Conservation (phyloP, 306 rosid species). For the Arachis hypogaea region DNA sequence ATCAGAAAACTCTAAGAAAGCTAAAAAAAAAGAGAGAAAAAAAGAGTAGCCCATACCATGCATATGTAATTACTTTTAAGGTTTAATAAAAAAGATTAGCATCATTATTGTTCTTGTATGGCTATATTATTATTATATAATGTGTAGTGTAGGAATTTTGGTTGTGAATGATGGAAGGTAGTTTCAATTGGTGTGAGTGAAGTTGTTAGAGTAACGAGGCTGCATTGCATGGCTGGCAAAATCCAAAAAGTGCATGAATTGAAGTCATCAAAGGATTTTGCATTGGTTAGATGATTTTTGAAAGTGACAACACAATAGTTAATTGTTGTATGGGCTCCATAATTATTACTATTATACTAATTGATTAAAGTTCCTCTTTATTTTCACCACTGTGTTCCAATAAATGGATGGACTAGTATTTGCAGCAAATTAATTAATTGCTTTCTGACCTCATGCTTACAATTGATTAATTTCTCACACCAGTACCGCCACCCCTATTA, state of each 20-base stretch:
- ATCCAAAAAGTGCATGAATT: slow-evolving; percentile 17
- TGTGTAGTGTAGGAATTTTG: neutral
- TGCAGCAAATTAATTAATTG: slow-evolving; percentile 5
- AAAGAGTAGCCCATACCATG: no score
- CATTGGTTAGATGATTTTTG: slow-evolving; percentile 32
- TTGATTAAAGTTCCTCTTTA: slow-evolving; percentile 5
- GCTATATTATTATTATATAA: no score
- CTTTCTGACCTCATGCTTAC: slow-evolving; percentile 2
- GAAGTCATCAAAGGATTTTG: slow-evolving; percentile 2
- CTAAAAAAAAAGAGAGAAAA: no score
- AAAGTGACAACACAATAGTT: slow-evolving; percentile 9
- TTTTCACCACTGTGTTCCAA: neutral
- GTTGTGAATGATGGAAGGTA: neutral
- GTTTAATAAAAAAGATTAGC: no score
- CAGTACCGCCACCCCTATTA: neutral
- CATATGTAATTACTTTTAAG: no score
- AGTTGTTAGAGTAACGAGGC: neutral
- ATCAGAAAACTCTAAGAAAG: no score
- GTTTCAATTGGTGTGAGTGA: neutral
- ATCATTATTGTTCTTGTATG: no score
- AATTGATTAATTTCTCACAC: neutral
- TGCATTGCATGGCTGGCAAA: neutral
- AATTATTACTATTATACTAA: neutral
- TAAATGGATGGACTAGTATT: neutral
- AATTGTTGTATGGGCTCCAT: slow-evolving; percentile 8